Percentiles rank a stretch among this genome's conserved stretches.
phyloP scores from a whole-genome alignment of 148 eudicot species.

The Silene latifolia region DNA sequence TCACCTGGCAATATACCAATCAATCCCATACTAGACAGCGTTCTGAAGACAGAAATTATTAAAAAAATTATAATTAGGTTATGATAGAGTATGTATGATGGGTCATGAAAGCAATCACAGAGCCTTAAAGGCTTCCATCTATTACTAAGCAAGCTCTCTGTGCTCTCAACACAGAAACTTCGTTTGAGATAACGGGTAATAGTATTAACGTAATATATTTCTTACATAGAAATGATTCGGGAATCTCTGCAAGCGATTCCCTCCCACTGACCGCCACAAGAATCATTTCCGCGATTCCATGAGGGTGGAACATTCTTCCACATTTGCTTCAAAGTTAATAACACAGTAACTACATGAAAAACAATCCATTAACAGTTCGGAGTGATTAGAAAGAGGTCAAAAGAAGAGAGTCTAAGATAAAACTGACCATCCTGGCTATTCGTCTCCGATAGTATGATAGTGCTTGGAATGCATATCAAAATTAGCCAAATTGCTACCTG shows the following conservation, averaged over 20 bases:
- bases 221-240: conserved; percentile 58
- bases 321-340: conserved; percentile 31
- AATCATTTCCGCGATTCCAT: conserved; percentile 51
- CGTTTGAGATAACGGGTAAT: no score
- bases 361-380: background rate
- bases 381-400: no score
- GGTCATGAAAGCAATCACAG: no score
- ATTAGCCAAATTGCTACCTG: background rate
- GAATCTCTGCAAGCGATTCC: conserved; percentile 53
- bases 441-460: conserved; percentile 23
- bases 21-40: conserved; percentile 49
- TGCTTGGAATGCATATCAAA: background rate
- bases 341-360: conserved; percentile 36
- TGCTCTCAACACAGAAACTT: no score
- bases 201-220: background rate
- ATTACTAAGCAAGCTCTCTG: background rate
- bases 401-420: background rate
- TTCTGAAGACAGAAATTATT: conserved; percentile 25
- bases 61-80: no score
- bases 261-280: conserved; percentile 62
- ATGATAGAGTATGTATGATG: no score
- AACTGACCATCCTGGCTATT: conserved; percentile 52
- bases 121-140: no score
- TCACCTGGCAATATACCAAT: conserved; percentile 63
- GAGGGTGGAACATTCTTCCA: conserved; percentile 59